These are phyloP conservation scores for Arxiozyma heterogenica DNA, from an alignment of 1,139 yeast species.

Conservation along the genomic window DNA sequence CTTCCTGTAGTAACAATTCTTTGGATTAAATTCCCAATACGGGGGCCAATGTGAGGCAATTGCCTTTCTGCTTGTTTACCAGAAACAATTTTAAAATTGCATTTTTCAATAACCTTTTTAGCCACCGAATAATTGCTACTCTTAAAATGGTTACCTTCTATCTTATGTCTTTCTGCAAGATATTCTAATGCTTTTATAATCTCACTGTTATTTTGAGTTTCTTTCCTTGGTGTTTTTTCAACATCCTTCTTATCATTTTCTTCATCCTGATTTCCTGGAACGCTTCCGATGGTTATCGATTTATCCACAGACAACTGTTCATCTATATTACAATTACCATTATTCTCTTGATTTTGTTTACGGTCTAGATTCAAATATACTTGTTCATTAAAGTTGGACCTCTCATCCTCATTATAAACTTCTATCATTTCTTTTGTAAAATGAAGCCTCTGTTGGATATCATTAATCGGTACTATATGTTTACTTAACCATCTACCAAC, in stretches of 20 bases:
- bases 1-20: conserved; percentile 38
- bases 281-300: too few species aligned
- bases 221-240: background rate
- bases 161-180: conserved; percentile 34
- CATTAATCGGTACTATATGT: background rate
- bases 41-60: conserved; percentile 39
- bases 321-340: background rate
- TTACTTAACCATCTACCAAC: background rate
- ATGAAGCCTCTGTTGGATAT: background rate
- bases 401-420: background rate
- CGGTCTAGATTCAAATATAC: background rate
- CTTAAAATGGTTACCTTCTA: conserved; percentile 37
- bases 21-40: conserved; percentile 42
- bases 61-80: conserved; percentile 35
- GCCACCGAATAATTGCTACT: conserved; percentile 44
- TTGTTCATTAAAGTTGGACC: background rate
- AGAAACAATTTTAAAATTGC: conserved; percentile 31
- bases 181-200: conserved; percentile 33
- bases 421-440: background rate
- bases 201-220: conserved; percentile 30
- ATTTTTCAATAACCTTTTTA: conserved; percentile 31
- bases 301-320: background rate
- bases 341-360: background rate
- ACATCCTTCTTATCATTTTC: background rate
- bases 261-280: background rate